Evolutionary conservation across 1,139 yeast genomes (phyloP).

Genomic region (Scheffersomyces titani): DNA sequence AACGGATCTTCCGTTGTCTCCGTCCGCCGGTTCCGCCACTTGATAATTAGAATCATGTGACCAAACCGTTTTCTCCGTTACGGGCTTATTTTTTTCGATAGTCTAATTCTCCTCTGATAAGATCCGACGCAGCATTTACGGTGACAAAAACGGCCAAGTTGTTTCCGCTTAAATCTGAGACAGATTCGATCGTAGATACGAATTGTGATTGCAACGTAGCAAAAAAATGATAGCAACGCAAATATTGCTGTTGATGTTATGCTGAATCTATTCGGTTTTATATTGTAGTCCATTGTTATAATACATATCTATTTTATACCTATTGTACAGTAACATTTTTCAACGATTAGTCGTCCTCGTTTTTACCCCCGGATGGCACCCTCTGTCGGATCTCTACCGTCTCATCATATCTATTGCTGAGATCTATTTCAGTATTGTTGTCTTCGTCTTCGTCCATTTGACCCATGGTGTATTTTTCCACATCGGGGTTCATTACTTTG

Average conservation of each 20-base stretch:
- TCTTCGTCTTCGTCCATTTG: conserved; percentile 11
- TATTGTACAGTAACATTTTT: background rate
- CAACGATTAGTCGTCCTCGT: conserved; percentile 5
- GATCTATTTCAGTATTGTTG: conserved; percentile 1
- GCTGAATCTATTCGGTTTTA: background rate
- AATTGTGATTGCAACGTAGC: too few species aligned
- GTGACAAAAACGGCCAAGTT: background rate
- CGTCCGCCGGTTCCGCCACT: background rate
- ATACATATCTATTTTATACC: background rate
- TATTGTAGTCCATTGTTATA: background rate
- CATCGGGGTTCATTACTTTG: conserved; percentile 66
- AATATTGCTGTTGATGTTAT: background rate
- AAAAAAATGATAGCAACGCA: background rate
- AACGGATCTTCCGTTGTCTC: background rate
- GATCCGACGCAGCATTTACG: background rate
- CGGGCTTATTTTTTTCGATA: background rate
- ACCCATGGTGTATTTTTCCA: conserved; percentile 11
- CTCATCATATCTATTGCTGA: conserved; percentile 2
- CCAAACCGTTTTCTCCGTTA: background rate
- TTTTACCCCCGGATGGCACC: conserved; percentile 29
- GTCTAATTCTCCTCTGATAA: background rate
- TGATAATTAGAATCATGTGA: background rate
- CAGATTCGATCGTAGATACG: background rate
- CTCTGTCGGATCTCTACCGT: conserved; percentile 24
- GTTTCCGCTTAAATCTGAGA: background rate